Conservation (phyloP, 139 green algal genomes). For the Ettlia oleoabundans region DNA sequence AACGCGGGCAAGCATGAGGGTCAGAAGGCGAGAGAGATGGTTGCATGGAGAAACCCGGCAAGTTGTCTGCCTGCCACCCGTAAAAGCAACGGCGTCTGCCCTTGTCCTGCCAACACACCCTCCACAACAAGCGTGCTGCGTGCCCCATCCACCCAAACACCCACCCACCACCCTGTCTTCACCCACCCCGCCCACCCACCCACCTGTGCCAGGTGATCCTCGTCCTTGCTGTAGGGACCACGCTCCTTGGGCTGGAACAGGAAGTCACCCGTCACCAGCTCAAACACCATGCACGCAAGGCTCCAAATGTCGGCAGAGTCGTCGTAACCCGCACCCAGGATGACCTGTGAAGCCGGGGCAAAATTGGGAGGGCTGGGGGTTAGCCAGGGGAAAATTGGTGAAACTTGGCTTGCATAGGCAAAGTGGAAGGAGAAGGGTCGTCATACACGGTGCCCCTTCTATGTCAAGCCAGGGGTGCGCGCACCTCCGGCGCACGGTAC, state of each 20-base stretch:
- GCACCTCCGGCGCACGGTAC: conserved; percentile 90
- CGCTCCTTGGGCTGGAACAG: conserved; percentile 71
- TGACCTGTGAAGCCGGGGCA: conserved; percentile 55
- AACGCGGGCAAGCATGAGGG: background rate
- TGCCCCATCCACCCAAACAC: no score
- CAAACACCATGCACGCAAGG: conserved; percentile 97
- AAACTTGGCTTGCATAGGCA: background rate
- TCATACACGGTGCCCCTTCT: background rate
- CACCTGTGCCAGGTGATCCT: conserved; percentile 93
- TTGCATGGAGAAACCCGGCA: no score
- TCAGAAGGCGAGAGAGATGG: no score
- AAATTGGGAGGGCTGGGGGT: background rate
- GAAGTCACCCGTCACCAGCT: conserved; percentile 97
- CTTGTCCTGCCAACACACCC: no score
- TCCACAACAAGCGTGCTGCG: no score
- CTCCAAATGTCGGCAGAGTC: conserved; percentile 96
- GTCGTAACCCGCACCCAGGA: conserved; percentile 86
- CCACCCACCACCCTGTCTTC: background rate
- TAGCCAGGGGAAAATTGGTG: no score
- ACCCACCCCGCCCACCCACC: background rate
- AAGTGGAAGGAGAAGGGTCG: background rate
- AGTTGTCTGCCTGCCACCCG: no score
- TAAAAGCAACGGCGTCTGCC: no score
- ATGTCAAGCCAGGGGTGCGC: background rate
- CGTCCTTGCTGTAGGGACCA: conserved; percentile 75